Evolutionary conservation across 495 filamentous ascomycete species (phyloP).

Genomic region (Penicillium macrosclerotiorum): DNA sequence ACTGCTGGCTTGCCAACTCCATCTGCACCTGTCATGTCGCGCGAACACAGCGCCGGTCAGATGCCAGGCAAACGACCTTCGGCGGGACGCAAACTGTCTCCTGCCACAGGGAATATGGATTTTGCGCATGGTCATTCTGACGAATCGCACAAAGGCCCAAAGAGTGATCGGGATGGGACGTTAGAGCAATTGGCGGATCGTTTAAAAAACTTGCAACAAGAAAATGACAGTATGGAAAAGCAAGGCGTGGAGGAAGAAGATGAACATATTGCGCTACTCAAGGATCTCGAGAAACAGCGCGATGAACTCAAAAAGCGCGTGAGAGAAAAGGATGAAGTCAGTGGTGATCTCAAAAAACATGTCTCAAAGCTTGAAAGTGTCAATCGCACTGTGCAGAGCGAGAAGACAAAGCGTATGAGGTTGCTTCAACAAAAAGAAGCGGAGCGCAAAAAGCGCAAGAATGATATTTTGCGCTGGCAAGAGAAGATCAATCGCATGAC

Average conservation of each 20-base stretch:
- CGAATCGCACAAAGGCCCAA: slow-evolving; percentile 28
- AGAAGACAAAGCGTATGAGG: slow-evolving; percentile 73
- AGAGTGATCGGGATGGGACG: slow-evolving; percentile 38
- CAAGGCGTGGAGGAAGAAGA: slow-evolving; percentile 63
- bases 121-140: slow-evolving; percentile 30
- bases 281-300: slow-evolving; percentile 59
- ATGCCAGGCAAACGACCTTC: slow-evolving; percentile 61
- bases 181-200: slow-evolving; percentile 63
- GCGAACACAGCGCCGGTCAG: slow-evolving; percentile 61
- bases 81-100: slow-evolving; percentile 72
- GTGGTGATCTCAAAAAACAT: slow-evolving; percentile 43
- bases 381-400: slow-evolving; percentile 80
- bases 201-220: slow-evolving; percentile 67
- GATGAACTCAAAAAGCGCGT: slow-evolving; percentile 71
- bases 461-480: slow-evolving; percentile 59
- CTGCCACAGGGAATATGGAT: slow-evolving; percentile 62
- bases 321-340: slow-evolving; percentile 24
- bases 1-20: slow-evolving; percentile 54
- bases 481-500: slow-evolving; percentile 51
- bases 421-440: slow-evolving; percentile 60
- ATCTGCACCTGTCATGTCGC: slow-evolving; percentile 53
- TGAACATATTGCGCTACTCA: slow-evolving; percentile 64
- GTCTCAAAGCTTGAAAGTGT: slow-evolving; percentile 75
- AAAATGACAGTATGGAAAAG: slow-evolving; percentile 72
- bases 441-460: slow-evolving; percentile 59